Evolutionary conservation across 1,284 basidiomycete species (phyloP), one percentile per base, ranked within the genome.

Genomic region (Neonothopanus nambi): DNA sequence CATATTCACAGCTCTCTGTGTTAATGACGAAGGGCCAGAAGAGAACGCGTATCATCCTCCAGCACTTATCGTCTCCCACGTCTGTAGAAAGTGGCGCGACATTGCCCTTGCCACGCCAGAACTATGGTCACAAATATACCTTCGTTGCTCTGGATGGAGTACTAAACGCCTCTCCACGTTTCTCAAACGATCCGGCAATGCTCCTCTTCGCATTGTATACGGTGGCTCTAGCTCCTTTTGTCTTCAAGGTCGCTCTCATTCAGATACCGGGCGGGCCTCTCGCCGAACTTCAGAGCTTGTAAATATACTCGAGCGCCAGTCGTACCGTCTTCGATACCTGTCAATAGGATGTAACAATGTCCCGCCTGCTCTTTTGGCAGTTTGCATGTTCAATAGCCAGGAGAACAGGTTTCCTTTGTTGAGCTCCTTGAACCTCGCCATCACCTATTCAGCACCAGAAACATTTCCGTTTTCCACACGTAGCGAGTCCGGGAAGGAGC

Each of bases 21-120:
- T 52, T 60, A 54, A 52, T 35, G 36, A 61, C 7, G 59, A 63
- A 46, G 35, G 57, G 24, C 38, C 55, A 13, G 33, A 54, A 38
- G 56, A 56, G 37, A 57, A 64, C 35, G 54, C 62, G 5, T 66
- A 58, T 50, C 70, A 70, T 52, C 17, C 18, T 38, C 40, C 45
- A 12, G 11, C 57, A 62, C 59, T 79, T 24, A 48, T 61, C 24
- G 54, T 81, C 48, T 77, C 76, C 0, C 78, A 80, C 53, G 75
- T 80, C 24, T 81, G 70, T 59, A 69, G 65, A 51, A 67, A 64
- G 54, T 81, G 79, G 76, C 71, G 79, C 20, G 62, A 61, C 17
- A 66, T 79, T 28, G 68, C 72, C 8, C 63, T 81, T 18, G 54
- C 61, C n/a, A 73, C 70, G 4, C 67, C 76, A 1, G 39, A 59